A percentile compares a stretch with the other conserved stretches of the same genome.
Conservation (phyloP, 2,329 filamentous ascomycete genomes). For the Dichotomopilus funicola region DNA sequence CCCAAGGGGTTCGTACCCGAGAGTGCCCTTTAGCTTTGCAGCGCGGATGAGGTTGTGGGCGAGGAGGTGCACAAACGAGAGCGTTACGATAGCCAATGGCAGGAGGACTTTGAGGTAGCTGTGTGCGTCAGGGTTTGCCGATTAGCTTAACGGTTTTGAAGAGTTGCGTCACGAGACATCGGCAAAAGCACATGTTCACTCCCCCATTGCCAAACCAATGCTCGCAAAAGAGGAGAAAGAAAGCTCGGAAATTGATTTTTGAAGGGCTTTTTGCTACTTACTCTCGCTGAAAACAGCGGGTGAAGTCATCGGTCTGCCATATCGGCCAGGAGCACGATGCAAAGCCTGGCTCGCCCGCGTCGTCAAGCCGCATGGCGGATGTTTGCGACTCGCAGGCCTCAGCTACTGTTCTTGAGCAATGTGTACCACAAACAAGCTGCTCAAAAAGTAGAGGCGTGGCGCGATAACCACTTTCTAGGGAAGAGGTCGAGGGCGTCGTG, state of each 20-base stretch:
- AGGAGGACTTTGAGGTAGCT: slow-evolving; percentile 78
- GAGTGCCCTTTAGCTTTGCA: slow-evolving; percentile 43
- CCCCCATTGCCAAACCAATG: too few relatives aligned
- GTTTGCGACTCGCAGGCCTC: background rate
- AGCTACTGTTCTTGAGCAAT: background rate
- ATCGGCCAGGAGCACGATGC: slow-evolving; percentile 51
- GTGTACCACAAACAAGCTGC: background rate
- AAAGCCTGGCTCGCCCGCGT: slow-evolving; percentile 38
- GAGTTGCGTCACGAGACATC: background rate
- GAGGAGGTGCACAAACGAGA: slow-evolving; percentile 64
- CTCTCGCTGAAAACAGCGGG: slow-evolving; percentile 59
- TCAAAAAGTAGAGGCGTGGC: too few relatives aligned
- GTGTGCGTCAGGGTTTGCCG: slow-evolving; percentile 13
- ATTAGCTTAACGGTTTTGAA: slow-evolving; percentile 5
- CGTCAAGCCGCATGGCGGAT: slow-evolving; percentile 10
- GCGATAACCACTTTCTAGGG: too few relatives aligned
- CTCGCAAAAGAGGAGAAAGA: too few relatives aligned
- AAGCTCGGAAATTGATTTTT: too few relatives aligned
- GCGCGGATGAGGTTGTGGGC: slow-evolving; percentile 50
- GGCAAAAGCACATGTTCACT: background rate
- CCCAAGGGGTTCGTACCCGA: slow-evolving; percentile 51
- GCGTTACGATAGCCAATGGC: slow-evolving; percentile 62
- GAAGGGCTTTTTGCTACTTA: slow-evolving; percentile 37
- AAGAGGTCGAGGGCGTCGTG: background rate
- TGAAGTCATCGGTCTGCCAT: slow-evolving; percentile 60